Evolutionary conservation across 2,329 filamentous ascomycete species (phyloP).

Genomic region (Trichoderma koningii): DNA sequence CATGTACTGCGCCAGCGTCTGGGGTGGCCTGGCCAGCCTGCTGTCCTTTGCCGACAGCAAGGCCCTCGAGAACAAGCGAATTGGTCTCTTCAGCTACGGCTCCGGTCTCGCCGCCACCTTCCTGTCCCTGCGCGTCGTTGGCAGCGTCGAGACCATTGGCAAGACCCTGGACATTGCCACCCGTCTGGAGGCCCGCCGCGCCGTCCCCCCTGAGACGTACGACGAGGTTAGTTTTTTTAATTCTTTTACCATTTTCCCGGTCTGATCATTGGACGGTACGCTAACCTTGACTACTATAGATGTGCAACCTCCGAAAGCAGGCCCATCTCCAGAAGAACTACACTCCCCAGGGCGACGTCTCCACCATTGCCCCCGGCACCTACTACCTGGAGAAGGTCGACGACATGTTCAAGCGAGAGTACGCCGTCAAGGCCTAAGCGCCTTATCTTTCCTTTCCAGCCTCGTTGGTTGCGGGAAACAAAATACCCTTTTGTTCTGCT

Average conservation of each 20-base stretch:
- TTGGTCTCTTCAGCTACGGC: conserved; percentile 78
- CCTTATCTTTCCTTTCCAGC: neutral
- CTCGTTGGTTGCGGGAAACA: neutral
- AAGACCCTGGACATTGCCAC: conserved; percentile 70
- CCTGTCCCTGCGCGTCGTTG: conserved; percentile 71
- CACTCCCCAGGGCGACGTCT: conserved; percentile 66
- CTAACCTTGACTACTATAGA: conserved; percentile 40
- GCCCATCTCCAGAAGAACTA: conserved; percentile 82
- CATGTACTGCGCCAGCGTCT: conserved; percentile 72
- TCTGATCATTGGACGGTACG: neutral
- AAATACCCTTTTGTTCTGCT: neutral
- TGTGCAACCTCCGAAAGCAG: conserved; percentile 79
- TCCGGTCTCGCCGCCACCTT: conserved; percentile 73
- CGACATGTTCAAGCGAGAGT: conserved; percentile 82
- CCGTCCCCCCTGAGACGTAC: conserved; percentile 70
- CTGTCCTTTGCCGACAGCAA: conserved; percentile 65
- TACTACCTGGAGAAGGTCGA: conserved; percentile 83
- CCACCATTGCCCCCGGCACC: conserved; percentile 65
- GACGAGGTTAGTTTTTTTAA: conserved; percentile 52
- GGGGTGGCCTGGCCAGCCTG: conserved; percentile 73
- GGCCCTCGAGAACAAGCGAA: conserved; percentile 68
- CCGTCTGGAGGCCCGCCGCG: conserved; percentile 65
- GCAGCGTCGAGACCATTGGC: conserved; percentile 67
- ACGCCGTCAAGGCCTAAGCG: conserved; percentile 70
- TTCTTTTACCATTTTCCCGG: neutral